Conservation (phyloP, 208 protist species). For the Leishmania martiniquensis region DNA sequence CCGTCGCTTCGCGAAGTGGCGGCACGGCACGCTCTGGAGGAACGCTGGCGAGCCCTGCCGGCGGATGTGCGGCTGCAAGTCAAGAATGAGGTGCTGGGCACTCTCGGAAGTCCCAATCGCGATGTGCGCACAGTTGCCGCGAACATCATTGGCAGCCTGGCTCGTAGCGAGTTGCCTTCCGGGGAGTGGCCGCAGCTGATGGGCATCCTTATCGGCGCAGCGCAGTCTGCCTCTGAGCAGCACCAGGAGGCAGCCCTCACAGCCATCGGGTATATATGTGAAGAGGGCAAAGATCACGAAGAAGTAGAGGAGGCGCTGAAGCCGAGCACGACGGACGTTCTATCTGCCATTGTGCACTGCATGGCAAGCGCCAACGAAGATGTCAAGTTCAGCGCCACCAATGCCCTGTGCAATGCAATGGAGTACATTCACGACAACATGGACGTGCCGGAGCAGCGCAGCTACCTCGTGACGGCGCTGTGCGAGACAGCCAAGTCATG, state of each 20-base stretch:
- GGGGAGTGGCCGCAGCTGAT: conserved; percentile 95
- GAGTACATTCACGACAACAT: conserved; percentile 97
- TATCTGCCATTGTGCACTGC: conserved; percentile 91
- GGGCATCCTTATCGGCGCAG: conserved; percentile 78
- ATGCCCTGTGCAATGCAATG: conserved; percentile 95
- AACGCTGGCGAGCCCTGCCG: conserved; percentile 68
- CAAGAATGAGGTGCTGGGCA: conserved; percentile 76
- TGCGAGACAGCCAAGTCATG: conserved; percentile 64
- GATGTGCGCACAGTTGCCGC: conserved; percentile 93
- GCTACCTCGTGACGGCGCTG: conserved; percentile 92
- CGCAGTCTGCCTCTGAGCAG: conserved; percentile 43
- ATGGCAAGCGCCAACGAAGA: conserved; percentile 82
- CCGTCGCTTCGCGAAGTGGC: conserved; percentile 83
- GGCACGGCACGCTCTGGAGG: conserved; percentile 62
- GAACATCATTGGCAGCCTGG: conserved; percentile 95
- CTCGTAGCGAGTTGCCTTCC: conserved; percentile 94
- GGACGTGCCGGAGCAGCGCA: conserved; percentile 88
- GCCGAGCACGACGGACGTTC: conserved; percentile 83
- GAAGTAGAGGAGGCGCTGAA: conserved; percentile 67
- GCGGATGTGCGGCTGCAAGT: conserved; percentile 60
- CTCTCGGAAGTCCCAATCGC: conserved; percentile 72
- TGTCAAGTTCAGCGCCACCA: conserved; percentile 91
- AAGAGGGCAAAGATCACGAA: conserved; percentile 89
- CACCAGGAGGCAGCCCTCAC: conserved; percentile 95
- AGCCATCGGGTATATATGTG: conserved; percentile 97